Base-by-base conservation (phyloP, 2,329 filamentous ascomycete species). In the Lasiodiplodia gonubiensis region DNA sequence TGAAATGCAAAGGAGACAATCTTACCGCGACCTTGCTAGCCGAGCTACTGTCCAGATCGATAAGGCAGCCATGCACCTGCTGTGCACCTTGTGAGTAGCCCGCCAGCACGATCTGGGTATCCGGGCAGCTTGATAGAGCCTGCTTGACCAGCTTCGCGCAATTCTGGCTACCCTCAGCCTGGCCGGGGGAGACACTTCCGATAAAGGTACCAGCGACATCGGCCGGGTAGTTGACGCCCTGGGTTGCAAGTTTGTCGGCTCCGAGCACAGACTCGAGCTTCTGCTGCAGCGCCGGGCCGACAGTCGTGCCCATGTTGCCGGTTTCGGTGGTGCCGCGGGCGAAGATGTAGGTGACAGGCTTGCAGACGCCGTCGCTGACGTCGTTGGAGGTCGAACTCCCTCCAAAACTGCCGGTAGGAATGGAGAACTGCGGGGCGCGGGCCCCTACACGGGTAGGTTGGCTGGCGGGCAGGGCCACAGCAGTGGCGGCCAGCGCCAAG, bases 301-400 rank as follows among this genome's bases (percentile, higher is more conserved):
- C 78, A 3, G 82, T 69, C 21, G 72, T 73, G 23, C 86, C 86
- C 54, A 88, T 82, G 71, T 86, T 87, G 48, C 85, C 85, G 1
- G 70, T 48, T 74, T 87, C 84, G 5, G 80, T 82, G 4, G 85
- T 86, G 10, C 86, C 86, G n/a, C 86, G 81, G 21, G 86, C 85
- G 70, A 85, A 88, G 70, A 88, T 83, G 63, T 87, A 75, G 10
- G 85, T 87, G 69, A 85, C 80, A 46, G 77, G 72, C 39, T 80
- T 81, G 74, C 83, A 85, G 54, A 66, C 23, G n/a, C 73, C 72
- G 42, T 70, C 71, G 21, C 68, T 73, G 46, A 77, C 68, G 57
- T 77, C 75, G 63, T 74, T 75, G 53, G 75, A 72, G 0, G 71
- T 73, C 12, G 39, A 66, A 27, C 70, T 72, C 18, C 64, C 70